Evolutionary conservation across 192 early-diverging fungal genomes (phyloP), one percentile per base, ranked within the genome.

Genomic region (Glomus cerebriforme): DNA sequence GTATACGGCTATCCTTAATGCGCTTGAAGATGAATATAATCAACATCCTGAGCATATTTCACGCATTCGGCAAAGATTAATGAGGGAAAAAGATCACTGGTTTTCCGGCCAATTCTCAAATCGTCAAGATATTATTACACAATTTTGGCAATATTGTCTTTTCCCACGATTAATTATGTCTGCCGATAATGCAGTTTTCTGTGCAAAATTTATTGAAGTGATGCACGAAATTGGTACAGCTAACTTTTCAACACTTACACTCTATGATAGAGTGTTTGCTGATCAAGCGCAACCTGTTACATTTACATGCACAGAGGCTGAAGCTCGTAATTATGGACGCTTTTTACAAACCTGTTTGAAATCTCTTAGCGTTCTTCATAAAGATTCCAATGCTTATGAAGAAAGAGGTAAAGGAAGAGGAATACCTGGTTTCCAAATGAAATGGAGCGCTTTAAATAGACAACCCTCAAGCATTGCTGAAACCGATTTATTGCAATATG

Each of bases 111-210:
- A 82, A 85, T 80, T 82, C 13, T 35, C 81, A 0, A 82, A 87
- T 7, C 84, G 87, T 6, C 66, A 79, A 7, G 84, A 85, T 1
- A 78, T 89, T 9, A 83, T 87, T 37, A 78, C 76, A 0, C 79
- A 82, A 19, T 80, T 93, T 6, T 85, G 94, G 17, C 93, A 96
- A 71, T 86, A 90, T 79, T 95, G 94, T 78, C 78, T 96, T 31
- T 85, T 87, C 35, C 94, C 94, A 26, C 86, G 95, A 34, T 83
- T 88, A 59, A 58, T 90, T 9, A 83, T 90, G 3, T 94, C 93
- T 2, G 83, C 86, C 10, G 77, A 86, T 3, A 94, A 96, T 81
- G 94, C 95, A 0, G 79, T 91, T 1, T 96, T 86, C 80, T 91
- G 90, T 37, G 92, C 93, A 9, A 89, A 92, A 77, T 94, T 95